These are phyloP conservation scores for Termitomyces sp. DNA, from an alignment of 768 basidiomycete species.

Conservation along the genomic window DNA sequence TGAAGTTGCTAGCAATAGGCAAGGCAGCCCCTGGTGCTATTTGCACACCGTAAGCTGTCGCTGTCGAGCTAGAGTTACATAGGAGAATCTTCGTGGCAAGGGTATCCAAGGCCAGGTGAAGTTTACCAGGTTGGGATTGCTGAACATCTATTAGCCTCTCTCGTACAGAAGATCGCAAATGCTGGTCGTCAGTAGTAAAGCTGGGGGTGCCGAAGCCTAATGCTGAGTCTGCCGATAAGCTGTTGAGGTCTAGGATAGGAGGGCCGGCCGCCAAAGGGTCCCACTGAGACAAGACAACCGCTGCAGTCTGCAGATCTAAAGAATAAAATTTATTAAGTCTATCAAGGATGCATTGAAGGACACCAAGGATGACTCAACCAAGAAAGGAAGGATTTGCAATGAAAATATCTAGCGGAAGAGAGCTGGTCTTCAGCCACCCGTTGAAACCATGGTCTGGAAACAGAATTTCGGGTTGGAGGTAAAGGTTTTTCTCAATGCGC, in stretches of 20 bases:
- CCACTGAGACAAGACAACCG: slow-evolving; percentile 10
- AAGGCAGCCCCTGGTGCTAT: slow-evolving; percentile 18
- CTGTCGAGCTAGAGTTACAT: slow-evolving; percentile 10
- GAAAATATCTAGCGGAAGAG: slow-evolving; percentile 1
- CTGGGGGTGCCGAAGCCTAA: slow-evolving; percentile 15
- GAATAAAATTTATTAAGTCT: slow-evolving; percentile 12
- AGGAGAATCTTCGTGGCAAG: slow-evolving; percentile 19
- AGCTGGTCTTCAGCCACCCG: slow-evolving; percentile 24
- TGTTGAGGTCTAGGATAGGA: slow-evolving; percentile 19
- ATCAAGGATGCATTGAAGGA: slow-evolving; percentile 13
- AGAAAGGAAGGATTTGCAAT: slow-evolving; percentile 6
- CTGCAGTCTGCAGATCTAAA: slow-evolving; percentile 18
- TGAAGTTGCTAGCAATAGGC: slow-evolving; percentile 23
- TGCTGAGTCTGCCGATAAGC: slow-evolving; percentile 12
- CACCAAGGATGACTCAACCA: slow-evolving; percentile 18
- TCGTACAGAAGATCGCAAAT: slow-evolving; percentile 19
- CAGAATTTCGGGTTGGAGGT: slow-evolving; percentile 6
- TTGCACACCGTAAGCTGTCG: slow-evolving; percentile 20
- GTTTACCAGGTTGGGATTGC: slow-evolving; percentile 5
- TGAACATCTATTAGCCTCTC: slow-evolving; percentile 16
- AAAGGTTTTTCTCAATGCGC: slow-evolving; percentile 19
- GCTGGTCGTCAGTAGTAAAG: slow-evolving; percentile 18
- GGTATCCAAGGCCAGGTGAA: slow-evolving; percentile 18
- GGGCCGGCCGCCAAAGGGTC: slow-evolving; percentile 7
- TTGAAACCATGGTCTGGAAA: slow-evolving; percentile 21